These are phyloP conservation scores for Macroventuria anomochaeta DNA, from an alignment of 2,329 filamentous ascomycete genomes.

Conservation along the genomic window DNA sequence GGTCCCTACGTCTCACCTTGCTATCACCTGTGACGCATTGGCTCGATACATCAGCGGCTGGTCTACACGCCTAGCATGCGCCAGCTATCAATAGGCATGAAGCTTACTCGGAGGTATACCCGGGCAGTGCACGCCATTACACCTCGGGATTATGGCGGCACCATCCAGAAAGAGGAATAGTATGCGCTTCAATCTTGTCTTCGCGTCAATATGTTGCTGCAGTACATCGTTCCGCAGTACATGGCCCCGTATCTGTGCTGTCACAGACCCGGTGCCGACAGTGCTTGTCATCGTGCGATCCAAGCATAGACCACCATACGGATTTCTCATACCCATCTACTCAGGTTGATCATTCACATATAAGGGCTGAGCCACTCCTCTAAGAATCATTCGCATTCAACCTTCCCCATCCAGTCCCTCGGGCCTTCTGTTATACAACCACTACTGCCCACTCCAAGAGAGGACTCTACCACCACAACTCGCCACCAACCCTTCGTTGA, in stretches of 20 bases:
- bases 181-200: conserved; percentile 44
- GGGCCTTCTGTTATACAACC: conserved; percentile 27
- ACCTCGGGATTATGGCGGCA: conserved; percentile 42
- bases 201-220: conserved; percentile 51
- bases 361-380: conserved; percentile 43
- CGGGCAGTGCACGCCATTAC: conserved; percentile 46
- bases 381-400: conserved; percentile 28
- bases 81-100: conserved; percentile 49
- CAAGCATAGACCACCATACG: conserved; percentile 38
- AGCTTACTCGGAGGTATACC: conserved; percentile 46
- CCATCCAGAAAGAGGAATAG: conserved; percentile 45
- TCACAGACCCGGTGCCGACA: conserved; percentile 47
- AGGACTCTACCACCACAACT: conserved; percentile 15
- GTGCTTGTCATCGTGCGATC: conserved; percentile 47
- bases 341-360: conserved; percentile 42
- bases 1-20: conserved; percentile 49
- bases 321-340: conserved; percentile 33
- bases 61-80: conserved; percentile 39
- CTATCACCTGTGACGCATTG: conserved; percentile 48
- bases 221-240: conserved; percentile 50
- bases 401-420: conserved; percentile 35
- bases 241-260: conserved; percentile 48
- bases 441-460: conserved; percentile 19
- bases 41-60: conserved; percentile 42
- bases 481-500: conserved; percentile 20